Percentiles rank a stretch among this genome's conserved stretches.
phyloP scores from a whole-genome alignment of 1,284 basidiomycete species.

The Cryptococcus neoformans region DNA sequence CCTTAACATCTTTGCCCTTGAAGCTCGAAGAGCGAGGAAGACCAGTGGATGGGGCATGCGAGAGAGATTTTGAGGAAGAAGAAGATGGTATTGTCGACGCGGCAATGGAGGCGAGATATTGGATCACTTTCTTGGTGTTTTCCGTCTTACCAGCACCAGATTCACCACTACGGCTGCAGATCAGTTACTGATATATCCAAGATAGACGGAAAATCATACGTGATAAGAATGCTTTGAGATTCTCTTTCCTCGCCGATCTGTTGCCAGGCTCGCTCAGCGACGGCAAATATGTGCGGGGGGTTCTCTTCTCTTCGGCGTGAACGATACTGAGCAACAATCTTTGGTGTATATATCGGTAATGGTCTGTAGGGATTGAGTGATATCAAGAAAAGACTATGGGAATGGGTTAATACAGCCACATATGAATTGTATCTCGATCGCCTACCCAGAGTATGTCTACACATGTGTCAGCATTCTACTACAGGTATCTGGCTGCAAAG shows the following conservation, averaged over 20 bases:
- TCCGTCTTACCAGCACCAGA: conserved; percentile 99
- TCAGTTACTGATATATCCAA: not conserved
- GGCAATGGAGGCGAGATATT: conserved; percentile 97
- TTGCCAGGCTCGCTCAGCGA: conserved; percentile 96
- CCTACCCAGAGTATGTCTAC: conserved; percentile 49
- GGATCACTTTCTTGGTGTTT: conserved; percentile 99
- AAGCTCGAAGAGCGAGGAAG: conserved; percentile 46
- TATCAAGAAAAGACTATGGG: conserved; percentile 67
- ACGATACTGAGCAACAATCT: conserved; percentile 91
- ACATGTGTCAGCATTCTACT: conserved; percentile 4
- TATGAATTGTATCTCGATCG: not conserved
- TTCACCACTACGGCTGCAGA: conserved; percentile 66
- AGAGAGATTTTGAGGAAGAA: conserved; percentile 22
- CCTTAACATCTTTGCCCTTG: conserved; percentile 42
- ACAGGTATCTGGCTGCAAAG: not conserved
- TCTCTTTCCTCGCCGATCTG: conserved; percentile 98
- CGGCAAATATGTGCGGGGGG: conserved; percentile 92
- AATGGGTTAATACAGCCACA: conserved; percentile 4
- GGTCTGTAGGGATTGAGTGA: conserved; percentile 97
- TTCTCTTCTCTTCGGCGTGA: conserved; percentile 90
- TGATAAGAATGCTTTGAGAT: conserved; percentile 97
- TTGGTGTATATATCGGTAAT: conserved; percentile 88
- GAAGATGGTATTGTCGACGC: conserved; percentile 59
- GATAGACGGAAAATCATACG: conserved; percentile 57
- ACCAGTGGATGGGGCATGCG: conserved; percentile 32